Evolutionary conservation across 257 asterid genomes (phyloP), one percentile per base, ranked within the genome.

Genomic region (Scutellaria minor): DNA sequence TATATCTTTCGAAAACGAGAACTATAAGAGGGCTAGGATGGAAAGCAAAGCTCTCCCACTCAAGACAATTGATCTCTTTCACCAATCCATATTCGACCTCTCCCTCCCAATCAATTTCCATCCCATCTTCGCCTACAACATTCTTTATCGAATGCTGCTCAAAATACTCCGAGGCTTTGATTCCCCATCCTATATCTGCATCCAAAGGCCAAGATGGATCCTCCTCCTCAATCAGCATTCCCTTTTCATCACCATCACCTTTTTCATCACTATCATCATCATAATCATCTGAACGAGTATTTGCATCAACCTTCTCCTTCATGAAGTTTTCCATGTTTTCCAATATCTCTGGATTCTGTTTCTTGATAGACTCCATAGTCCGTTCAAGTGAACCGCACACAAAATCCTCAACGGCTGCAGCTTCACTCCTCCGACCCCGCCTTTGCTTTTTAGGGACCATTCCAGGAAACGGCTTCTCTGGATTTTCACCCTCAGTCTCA

Each of bases 11-110:
- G 12, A 93, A 91, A 72, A 86, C 87, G 39, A 90, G 91, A 75
- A 93, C 93, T 22, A 93, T 82, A 9, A 93, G 81, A 8, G 98
- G 98, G 83, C 98, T 93, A 39, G 98, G 98, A 77, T 84, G 97
- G 81, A 93, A 93, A 71, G 97, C 96, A 76, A 93, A 93, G 83
- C 96, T 93, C 87, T 93, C 98, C 97, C 98, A 93, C 79, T 91
- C 98, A 20, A 93, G 96, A 77, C 96, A 89, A 72, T 86, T 86
- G 75, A 93, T 93, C 85, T 93, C 97, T 79, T 91, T 89, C 75
- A 93, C 91, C 90, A 82, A 78, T 13, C 86, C 89, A 73, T 89
- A 76, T 60, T 93, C 98, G 22, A 88, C 81, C 83, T 89, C 98
- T 66, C 98, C 97, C 75, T 89, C 98, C 98, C 98, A 93, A 31